Base-by-base conservation (phyloP, 169 alveolate genomes). In the Eimeria necatrix region DNA sequence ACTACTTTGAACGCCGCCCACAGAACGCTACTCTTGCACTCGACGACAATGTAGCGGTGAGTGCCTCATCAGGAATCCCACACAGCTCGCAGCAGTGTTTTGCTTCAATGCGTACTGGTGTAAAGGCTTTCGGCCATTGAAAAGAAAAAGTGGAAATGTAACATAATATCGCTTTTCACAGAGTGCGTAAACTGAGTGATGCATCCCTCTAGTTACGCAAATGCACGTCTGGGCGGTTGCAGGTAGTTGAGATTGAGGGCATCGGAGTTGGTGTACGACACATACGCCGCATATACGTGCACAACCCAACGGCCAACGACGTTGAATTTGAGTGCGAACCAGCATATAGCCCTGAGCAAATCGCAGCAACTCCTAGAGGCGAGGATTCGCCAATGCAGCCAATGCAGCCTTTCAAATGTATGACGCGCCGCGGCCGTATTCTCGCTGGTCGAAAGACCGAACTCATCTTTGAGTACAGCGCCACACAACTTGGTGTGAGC, bases 261-360 rank as follows among this genome's bases (percentile, higher is more conserved):
- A 94, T 98, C 59, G 99, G 99, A 51, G 97, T 98, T 53, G 97
- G 97, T 84, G 98, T 98, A 24, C 97, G 98, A 71, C 98, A 98
- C 94, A 98, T 99, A 18, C 97, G 96, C 85, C 97, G 99, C 83
- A 98, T 98, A 96, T 97, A 97, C 96, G 99, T 98, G 32, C 98
- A 98, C 71, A 98, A 98, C 96, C 99, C 99, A 46, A 98, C 99
- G 4, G 96, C 97, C 64, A 97, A 96, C 93, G 98, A 99, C 74
- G 97, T 98, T 89, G 99, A 98, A 87, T 98, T 98, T 96, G 98
- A 97, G 95, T 98, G 99, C 99, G 98, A 97, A 71, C 93, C 86
- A 8, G 94, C 60, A 18, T 32, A 60, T 8, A 61, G 61, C 26
- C 96, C 95, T 64, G 97, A 24, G 5, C 91, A 70, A 22, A 22